A percentile compares a stretch with the other conserved stretches of the same genome.
phyloP scores from a whole-genome alignment of 768 basidiomycete genomes.

The Russula sp. region DNA sequence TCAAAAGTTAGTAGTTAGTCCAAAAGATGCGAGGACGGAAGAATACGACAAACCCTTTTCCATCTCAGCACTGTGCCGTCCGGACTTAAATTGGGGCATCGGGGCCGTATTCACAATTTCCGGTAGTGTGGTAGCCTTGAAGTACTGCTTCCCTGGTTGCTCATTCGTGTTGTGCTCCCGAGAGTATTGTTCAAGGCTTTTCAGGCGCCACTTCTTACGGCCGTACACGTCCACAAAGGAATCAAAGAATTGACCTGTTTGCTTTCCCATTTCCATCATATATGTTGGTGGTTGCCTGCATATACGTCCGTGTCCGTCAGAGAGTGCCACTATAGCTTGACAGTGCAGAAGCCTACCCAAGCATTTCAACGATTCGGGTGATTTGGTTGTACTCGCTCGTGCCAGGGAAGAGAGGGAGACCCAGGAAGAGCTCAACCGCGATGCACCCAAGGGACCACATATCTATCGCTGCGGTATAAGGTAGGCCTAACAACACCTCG shows the following conservation, averaged over 20 bases:
- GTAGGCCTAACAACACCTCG: conserved; percentile 90
- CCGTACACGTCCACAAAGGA: conserved; percentile 64
- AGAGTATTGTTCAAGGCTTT: conserved; percentile 91
- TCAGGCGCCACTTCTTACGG: conserved; percentile 81
- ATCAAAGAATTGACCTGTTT: conserved; percentile 91
- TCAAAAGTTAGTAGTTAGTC: background rate
- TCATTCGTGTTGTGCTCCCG: conserved; percentile 93
- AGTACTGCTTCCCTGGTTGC: conserved; percentile 98
- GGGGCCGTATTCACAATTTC: conserved; percentile 96
- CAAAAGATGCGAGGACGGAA: background rate
- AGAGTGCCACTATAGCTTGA: conserved; percentile 6
- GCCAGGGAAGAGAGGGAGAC: conserved; percentile 93
- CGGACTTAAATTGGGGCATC: conserved; percentile 80
- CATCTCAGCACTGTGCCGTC: conserved; percentile 62
- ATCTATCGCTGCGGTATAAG: conserved; percentile 93
- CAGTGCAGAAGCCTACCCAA: conserved; percentile 61
- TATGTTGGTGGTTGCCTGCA: conserved; percentile 79
- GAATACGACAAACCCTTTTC: conserved; percentile 64
- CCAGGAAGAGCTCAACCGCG: conserved; percentile 95
- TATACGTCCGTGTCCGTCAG: background rate
- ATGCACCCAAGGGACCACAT: conserved; percentile 99
- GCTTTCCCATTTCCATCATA: conserved; percentile 96
- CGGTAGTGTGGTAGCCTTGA: conserved; percentile 87
- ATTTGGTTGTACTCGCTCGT: conserved; percentile 99
- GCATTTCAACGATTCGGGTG: conserved; percentile 95